Conservation (phyloP, 1,284 basidiomycete species). For the Puccinia coronata region DNA sequence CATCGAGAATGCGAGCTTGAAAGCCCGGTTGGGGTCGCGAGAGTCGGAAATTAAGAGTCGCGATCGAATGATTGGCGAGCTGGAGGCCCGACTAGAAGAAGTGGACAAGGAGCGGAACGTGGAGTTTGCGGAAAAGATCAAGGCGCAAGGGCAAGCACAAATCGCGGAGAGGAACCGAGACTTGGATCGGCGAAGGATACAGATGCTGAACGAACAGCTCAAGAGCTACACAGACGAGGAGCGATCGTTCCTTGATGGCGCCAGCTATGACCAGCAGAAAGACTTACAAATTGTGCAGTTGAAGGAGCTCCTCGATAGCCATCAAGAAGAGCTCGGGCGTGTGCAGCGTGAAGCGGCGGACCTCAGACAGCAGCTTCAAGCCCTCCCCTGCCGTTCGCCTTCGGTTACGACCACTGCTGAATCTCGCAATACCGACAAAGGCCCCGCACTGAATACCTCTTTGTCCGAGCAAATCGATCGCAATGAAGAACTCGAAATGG, state of each 20-base stretch:
- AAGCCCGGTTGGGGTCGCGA: conserved; percentile 37
- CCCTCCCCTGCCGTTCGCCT: not conserved
- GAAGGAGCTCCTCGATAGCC: conserved; percentile 34
- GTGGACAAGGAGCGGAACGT: conserved; percentile 26
- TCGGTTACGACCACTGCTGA: not conserved
- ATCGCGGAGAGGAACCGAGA: conserved; percentile 34
- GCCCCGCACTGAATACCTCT: conserved; percentile 26
- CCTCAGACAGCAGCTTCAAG: conserved; percentile 24
- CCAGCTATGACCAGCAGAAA: conserved; percentile 35
- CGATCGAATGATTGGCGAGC: conserved; percentile 40
- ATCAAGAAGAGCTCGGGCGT: conserved; percentile 35
- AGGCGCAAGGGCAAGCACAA: conserved; percentile 28
- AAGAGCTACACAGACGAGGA: conserved; percentile 47
- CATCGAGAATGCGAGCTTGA: conserved; percentile 43
- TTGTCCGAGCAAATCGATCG: conserved; percentile 44
- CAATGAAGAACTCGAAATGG: conserved; percentile 44
- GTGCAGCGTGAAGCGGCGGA: conserved; percentile 32
- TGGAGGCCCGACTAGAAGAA: conserved; percentile 43
- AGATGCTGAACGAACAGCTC: conserved; percentile 49
- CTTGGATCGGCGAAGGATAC: conserved; percentile 33
- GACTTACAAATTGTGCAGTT: conserved; percentile 20
- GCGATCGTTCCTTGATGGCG: conserved; percentile 30
- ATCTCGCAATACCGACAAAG: conserved; percentile 29
- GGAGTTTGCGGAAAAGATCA: conserved; percentile 31
- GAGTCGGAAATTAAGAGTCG: conserved; percentile 43